Conservation (phyloP, 1,284 basidiomycete species). For the Microstroma glucosiphilum region DNA sequence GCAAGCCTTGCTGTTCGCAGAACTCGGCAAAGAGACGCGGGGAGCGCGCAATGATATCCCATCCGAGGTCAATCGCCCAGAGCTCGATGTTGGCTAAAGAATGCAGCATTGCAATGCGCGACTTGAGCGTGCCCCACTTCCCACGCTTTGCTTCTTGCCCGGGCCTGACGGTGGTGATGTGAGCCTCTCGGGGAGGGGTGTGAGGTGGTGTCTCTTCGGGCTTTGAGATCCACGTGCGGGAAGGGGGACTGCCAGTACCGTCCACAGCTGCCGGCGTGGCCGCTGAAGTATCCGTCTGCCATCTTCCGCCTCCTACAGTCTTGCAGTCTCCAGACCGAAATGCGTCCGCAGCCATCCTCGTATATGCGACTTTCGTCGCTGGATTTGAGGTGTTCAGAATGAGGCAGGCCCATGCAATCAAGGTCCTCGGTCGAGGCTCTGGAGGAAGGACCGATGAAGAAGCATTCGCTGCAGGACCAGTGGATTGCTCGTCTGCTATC, state of each 20-base stretch:
- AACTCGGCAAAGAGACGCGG: conserved; percentile 32
- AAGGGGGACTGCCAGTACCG: not conserved
- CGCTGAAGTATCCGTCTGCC: conserved; percentile 7
- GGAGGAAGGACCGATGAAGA: conserved; percentile 12
- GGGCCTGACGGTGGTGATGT: conserved; percentile 60
- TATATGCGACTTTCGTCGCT: conserved; percentile 65
- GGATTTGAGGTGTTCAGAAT: conserved; percentile 68
- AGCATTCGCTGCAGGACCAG: not conserved
- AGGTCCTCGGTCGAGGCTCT: conserved; percentile 52
- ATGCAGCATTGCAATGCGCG: conserved; percentile 67
- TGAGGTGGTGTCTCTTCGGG: conserved; percentile 58
- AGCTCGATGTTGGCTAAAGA: conserved; percentile 84
- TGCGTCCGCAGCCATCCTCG: conserved; percentile 63
- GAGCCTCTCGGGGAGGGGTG: conserved; percentile 60
- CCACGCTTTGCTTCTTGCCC: conserved; percentile 61
- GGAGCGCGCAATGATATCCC: conserved; percentile 64
- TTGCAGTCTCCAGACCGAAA: conserved; percentile 66
- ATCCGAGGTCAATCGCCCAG: conserved; percentile 62
- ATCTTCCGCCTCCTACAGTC: conserved; percentile 57
- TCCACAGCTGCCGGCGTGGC: conserved; percentile 2
- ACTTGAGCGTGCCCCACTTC: conserved; percentile 59
- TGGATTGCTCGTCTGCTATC: not conserved
- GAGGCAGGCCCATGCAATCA: conserved; percentile 69
- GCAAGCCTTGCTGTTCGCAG: conserved; percentile 9
- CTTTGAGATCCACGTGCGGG: conserved; percentile 23